These are phyloP conservation scores for Curvularia spicifera DNA, from an alignment of 2,329 filamentous ascomycete genomes.

Conservation along the genomic window DNA sequence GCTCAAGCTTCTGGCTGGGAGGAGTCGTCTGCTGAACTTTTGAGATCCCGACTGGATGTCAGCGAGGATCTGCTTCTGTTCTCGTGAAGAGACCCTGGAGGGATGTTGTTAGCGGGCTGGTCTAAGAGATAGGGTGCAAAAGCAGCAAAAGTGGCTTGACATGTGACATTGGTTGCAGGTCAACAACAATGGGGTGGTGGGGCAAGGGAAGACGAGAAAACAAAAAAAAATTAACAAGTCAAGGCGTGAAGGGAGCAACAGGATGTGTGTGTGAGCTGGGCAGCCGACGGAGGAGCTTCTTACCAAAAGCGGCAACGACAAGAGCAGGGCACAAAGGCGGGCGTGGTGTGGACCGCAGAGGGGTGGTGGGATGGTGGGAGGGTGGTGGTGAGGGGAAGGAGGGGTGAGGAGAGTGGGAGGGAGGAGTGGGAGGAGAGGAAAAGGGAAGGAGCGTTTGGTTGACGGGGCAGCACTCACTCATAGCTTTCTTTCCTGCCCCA, in stretches of 20 bases:
- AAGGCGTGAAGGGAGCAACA: not conserved
- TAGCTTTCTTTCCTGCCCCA: slow-evolving; percentile 50
- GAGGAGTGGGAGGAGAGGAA: slow-evolving; percentile 8
- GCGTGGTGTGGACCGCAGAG: slow-evolving; percentile 3
- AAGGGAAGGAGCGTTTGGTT: slow-evolving; percentile 1
- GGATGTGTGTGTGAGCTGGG: not conserved
- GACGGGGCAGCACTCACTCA: slow-evolving; percentile 43
- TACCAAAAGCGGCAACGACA: slow-evolving; percentile 18
- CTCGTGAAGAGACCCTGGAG: slow-evolving; percentile 42
- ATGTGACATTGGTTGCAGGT: slow-evolving; percentile 1
- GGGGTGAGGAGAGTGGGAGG: slow-evolving; percentile 15
- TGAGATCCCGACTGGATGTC: slow-evolving; percentile 49
- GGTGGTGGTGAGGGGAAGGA: slow-evolving; percentile 16
- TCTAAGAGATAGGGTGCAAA: slow-evolving; percentile 6
- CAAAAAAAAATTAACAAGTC: not conserved
- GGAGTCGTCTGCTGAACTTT: slow-evolving; percentile 45
- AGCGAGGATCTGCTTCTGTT: slow-evolving; percentile 50
- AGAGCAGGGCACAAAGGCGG: not conserved
- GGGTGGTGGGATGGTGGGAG: slow-evolving; percentile 7
- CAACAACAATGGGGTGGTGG: slow-evolving; percentile 1
- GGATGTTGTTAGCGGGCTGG: slow-evolving; percentile 16
- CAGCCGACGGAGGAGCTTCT: slow-evolving; percentile 3
- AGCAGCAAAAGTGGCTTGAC: slow-evolving; percentile 11
- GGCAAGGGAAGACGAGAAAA: slow-evolving; percentile 6
- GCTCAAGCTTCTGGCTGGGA: slow-evolving; percentile 28